phyloP scores from a whole-genome alignment of 768 basidiomycete genomes.

The Lentinula sp. region DNA sequence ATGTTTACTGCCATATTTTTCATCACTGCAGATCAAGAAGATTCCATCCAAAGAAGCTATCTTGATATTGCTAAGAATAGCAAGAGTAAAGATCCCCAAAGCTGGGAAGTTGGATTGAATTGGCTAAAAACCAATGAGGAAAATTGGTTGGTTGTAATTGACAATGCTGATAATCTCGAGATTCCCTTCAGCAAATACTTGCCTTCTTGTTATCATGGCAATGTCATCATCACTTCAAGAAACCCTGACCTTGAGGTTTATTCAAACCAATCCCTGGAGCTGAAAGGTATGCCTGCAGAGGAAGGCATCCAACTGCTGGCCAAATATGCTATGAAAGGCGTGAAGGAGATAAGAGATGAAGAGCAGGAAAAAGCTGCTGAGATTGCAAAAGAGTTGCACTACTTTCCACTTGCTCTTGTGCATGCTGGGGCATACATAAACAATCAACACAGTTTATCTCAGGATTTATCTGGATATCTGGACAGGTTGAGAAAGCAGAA shows the following conservation, averaged over 20 bases:
- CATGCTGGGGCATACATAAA: conserved; percentile 5
- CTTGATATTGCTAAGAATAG: not conserved
- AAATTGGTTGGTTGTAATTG: conserved; percentile 8
- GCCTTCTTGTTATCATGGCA: conserved; percentile 6
- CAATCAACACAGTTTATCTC: not conserved
- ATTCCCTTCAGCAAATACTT: not conserved
- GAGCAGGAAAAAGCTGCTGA: not conserved
- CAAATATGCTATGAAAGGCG: not conserved
- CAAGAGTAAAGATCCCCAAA: too few species aligned
- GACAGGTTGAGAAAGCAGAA: too few species aligned
- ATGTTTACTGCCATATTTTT: not conserved
- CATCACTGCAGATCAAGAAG: not conserved
- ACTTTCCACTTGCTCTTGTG: not conserved
- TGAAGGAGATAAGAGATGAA: not conserved
- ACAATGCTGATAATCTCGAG: conserved; percentile 8
- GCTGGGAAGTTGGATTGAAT: not conserved
- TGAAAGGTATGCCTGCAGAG: not conserved
- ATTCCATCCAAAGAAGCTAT: not conserved
- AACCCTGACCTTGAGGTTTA: not conserved
- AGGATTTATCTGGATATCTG: not conserved
- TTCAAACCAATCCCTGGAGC: not conserved
- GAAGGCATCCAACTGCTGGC: not conserved
- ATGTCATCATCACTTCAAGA: conserved; percentile 6
- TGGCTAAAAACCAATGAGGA: not conserved
- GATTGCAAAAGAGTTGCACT: not conserved